These are phyloP conservation scores for Kluyveromyces siamensis DNA, from an alignment of 805 yeast genomes.

Conservation along the genomic window DNA sequence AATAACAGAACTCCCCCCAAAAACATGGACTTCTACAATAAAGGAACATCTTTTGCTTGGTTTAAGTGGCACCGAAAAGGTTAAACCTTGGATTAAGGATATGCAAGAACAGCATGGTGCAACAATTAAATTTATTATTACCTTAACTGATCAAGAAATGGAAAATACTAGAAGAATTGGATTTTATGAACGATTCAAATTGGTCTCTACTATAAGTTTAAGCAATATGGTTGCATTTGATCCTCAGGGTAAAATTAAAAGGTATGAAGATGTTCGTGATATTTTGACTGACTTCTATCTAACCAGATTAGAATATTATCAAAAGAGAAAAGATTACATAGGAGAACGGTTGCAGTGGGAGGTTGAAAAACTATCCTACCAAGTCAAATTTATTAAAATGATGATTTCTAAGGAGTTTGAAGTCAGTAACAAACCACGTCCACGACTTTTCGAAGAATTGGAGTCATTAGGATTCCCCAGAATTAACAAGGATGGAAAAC, in stretches of 20 bases:
- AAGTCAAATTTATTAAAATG: slow-evolving; percentile 85
- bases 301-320: slow-evolving; percentile 83
- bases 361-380: slow-evolving; percentile 64
- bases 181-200: slow-evolving; percentile 73
- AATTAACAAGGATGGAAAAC: slow-evolving; percentile 61
- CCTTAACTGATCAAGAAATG: slow-evolving; percentile 75
- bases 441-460: slow-evolving; percentile 53
- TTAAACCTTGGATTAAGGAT: slow-evolving; percentile 81
- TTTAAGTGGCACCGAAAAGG: slow-evolving; percentile 65
- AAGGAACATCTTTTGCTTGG: slow-evolving; percentile 77
- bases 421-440: slow-evolving; percentile 68
- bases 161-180: slow-evolving; percentile 65
- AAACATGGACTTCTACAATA: slow-evolving; percentile 85
- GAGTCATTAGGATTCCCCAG: slow-evolving; percentile 61
- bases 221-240: slow-evolving; percentile 96
- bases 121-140: slow-evolving; percentile 71
- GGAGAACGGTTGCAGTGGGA: slow-evolving; percentile 62
- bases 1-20: slow-evolving; percentile 87
- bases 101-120: slow-evolving; percentile 89
- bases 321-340: slow-evolving; percentile 78
- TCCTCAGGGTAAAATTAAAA: slow-evolving; percentile 76
- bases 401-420: slow-evolving; percentile 67
- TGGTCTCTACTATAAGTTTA: slow-evolving; percentile 56
- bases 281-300: slow-evolving; percentile 78
- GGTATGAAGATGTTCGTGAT: slow-evolving; percentile 65